Evolutionary conservation across 2,329 filamentous ascomycete genomes (phyloP).

Genomic region (Elsinoe batatas): DNA sequence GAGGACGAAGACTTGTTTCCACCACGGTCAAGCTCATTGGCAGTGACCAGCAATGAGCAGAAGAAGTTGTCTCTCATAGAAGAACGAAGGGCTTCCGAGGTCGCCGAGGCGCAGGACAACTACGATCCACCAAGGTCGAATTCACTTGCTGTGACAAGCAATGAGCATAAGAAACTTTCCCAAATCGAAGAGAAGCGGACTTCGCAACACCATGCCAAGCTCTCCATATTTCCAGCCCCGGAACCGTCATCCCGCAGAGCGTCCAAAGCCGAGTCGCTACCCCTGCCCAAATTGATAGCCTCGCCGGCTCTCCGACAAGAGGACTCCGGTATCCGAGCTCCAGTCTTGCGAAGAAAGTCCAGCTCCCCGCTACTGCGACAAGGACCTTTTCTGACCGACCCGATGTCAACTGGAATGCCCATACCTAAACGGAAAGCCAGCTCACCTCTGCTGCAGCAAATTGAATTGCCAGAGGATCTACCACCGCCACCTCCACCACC

Average conservation of each 20-base stretch:
- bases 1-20: conserved; percentile 23
- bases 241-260: neutral
- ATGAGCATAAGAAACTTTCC: conserved; percentile 7
- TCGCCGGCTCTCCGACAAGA: neutral
- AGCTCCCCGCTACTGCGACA: conserved; percentile 5
- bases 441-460: neutral
- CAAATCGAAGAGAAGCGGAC: neutral
- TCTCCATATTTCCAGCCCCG: neutral
- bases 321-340: neutral
- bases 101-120: neutral
- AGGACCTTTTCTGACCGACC: neutral
- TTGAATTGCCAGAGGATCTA: neutral
- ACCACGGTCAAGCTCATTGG: conserved; percentile 1
- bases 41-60: conserved; percentile 14
- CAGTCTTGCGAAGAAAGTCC: conserved; percentile 2
- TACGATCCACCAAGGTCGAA: neutral
- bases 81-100: conserved; percentile 19
- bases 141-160: conserved; percentile 6
- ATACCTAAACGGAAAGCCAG: neutral
- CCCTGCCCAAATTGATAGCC: neutral
- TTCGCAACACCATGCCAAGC: neutral
- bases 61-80: conserved; percentile 26
- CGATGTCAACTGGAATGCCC: neutral
- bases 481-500: neutral
- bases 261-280: neutral